These are phyloP conservation scores for Murraya paniculata DNA, from an alignment of 345 rosid genomes.

Conservation along the genomic window DNA sequence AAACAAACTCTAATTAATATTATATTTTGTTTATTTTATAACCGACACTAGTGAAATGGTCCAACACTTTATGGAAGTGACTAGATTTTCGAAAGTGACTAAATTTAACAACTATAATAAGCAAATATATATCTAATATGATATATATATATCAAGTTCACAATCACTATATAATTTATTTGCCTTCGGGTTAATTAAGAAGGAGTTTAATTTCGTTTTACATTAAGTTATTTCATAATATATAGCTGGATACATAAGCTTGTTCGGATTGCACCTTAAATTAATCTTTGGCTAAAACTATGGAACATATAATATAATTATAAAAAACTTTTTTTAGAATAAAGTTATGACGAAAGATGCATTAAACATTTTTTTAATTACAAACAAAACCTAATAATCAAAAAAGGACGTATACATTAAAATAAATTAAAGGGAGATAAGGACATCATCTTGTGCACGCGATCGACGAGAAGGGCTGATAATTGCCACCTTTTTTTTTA, in stretches of 20 bases:
- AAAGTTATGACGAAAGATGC: not conserved
- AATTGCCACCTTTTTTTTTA: not conserved
- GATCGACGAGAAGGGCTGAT: conserved; percentile 13
- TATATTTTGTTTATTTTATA: not conserved
- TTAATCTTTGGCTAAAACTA: no score
- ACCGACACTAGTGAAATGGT: not conserved
- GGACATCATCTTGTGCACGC: conserved; percentile 8
- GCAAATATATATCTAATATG: not conserved
- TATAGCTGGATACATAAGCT: no score
- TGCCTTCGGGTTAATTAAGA: not conserved
- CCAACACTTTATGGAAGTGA: not conserved
- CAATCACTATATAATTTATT: not conserved
- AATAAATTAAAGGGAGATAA: conserved; percentile 8
- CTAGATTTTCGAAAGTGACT: not conserved
- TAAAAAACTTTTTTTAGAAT: not conserved
- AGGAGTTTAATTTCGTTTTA: not conserved
- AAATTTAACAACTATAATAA: not conserved
- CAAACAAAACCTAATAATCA: conserved; percentile 25
- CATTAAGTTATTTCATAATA: not conserved
- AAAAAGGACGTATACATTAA: conserved; percentile 21
- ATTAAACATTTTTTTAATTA: not conserved
- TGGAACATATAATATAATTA: not conserved
- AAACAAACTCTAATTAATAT: not conserved
- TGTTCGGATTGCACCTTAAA: not conserved
- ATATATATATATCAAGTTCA: not conserved